Evolutionary conservation across 768 basidiomycete genomes (phyloP).

Genomic region (Trametes maxima): DNA sequence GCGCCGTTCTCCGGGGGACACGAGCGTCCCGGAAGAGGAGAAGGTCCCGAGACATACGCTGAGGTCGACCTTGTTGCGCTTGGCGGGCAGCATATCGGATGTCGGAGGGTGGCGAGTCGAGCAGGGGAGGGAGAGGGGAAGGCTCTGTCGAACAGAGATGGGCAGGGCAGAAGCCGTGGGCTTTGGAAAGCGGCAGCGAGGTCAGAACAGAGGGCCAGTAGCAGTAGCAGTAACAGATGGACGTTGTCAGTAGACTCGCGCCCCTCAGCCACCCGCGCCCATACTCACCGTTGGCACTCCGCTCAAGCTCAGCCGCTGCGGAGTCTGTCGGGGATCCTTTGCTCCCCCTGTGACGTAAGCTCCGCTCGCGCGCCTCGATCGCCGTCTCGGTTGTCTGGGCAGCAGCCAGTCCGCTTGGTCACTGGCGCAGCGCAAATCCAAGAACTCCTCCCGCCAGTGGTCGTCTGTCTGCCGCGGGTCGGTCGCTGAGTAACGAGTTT

Average conservation of each 20-base stretch:
- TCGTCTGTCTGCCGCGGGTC: neutral
- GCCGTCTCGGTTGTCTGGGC: neutral
- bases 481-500: too few relatives aligned
- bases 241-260: conserved; percentile 7
- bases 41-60: conserved; percentile 59
- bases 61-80: conserved; percentile 93
- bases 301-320: conserved; percentile 1
- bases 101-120: conserved; percentile 2
- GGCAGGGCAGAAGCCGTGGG: conserved; percentile 1
- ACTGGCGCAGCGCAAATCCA: too few relatives aligned
- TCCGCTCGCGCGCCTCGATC: conserved; percentile 1
- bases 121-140: conserved; percentile 15
- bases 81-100: conserved; percentile 64
- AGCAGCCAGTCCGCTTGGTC: neutral
- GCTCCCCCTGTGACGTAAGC: conserved; percentile 15
- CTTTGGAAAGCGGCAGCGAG: neutral
- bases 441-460: neutral
- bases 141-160: conserved; percentile 22
- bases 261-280: conserved; percentile 1
- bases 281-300: neutral
- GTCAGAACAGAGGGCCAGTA: neutral
- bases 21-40: conserved; percentile 12
- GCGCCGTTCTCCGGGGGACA: neutral
- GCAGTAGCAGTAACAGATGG: conserved; percentile 1
- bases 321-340: conserved; percentile 15